Base-by-base conservation (phyloP, 2,329 filamentous ascomycete species). In the Colletotrichum gloeosporioides region DNA sequence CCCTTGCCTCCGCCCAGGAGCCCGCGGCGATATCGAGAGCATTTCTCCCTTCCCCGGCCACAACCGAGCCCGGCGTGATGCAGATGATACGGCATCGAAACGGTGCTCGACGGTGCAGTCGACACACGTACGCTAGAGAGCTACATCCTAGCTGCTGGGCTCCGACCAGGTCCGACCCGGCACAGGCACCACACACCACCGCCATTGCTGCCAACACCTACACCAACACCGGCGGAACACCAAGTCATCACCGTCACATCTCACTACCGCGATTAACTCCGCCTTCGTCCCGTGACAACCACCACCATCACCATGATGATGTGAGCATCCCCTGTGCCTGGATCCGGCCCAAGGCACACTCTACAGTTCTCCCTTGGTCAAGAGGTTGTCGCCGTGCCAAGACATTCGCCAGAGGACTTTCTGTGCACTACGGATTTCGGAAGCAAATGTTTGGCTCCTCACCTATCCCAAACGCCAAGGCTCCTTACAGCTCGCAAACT, bases 301-400 rank as follows among this genome's bases (percentile, higher is more conserved):
- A 69, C 39, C 29, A 34, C 25, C 69, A n/a, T 34, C 70, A 16
- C 59, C 13, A 10, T 44, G 32, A 73, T 49, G 27, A 68, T 55
- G 69, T 57, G 73, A 73, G 69, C 39, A 55, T 31, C 34, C 55
- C 63, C 16, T 59, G 63, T 64, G 55, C 69, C 73, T 76, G 69
- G 27, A 76, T 73, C 44, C 27, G 13, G 32, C 12, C 44, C 27
- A 29, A 61, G 39, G 12, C 69, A 44, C 32, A 63, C 53, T 29
- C 8, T n/a, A 39, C n/a, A 8, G 8, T 8, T 57, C 55, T 49
- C 39, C 34, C 53, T 49, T 36, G 15, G 8, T 57, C 67, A 69
- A 69, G 34, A 31, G 9, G 18, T 29, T 22, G 53, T 29, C 31
- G 18, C 36, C 22, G 57, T 39, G 32, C 18, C 53, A 69, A n/a